Evolutionary conservation across 345 rosid species (phyloP), one percentile per base, ranked within the genome.

Genomic region (Ceriops tagal): DNA sequence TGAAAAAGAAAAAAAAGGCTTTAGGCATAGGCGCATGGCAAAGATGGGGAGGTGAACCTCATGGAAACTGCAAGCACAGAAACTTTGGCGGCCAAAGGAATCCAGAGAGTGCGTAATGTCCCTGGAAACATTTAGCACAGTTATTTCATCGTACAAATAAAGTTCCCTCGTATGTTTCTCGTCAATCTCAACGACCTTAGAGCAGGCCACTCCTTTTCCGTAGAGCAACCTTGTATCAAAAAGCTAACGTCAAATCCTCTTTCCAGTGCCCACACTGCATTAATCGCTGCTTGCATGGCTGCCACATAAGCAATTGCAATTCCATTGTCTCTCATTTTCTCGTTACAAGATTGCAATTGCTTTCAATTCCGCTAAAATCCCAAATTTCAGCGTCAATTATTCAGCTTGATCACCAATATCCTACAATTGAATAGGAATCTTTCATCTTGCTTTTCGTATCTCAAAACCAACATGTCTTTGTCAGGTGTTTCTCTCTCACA

Each of bases 241-340:
- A 71, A 83, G 67, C 85, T 89, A 39, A 82, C 91, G 77, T 87
- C 95, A 43, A 89, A 89, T 2, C 95, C 95, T 66, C 88, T 83
- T 58, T 91, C 91, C 21, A 89, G 67, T 8, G 89, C 91, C 73
- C 82, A 84, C 34, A 84, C 89, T 0, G 91, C 79, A 77, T 81
- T 89, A 61, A 72, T 66, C 47, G 89, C 95, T 18, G 89, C 82
- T 73, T 82, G 86, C 81, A 77, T 11, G 26, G 85, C 86, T 10
- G 83, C 88, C 21, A 81, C 85, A 62, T 77, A 77, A 58, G 58
- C 66, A 59, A n/a, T 26, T 13, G 21, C 68, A 28, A 60, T 53
- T 21, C 59, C 57, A 61, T 39, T 37, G 47, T 75, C 78, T 43
- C 57, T 67, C 78, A 70, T 20, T 70, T 75, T 75, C 68, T 61